phyloP scores from a whole-genome alignment of 2,329 filamentous ascomycete genomes.

The Lecanoromycetidae sp. region DNA sequence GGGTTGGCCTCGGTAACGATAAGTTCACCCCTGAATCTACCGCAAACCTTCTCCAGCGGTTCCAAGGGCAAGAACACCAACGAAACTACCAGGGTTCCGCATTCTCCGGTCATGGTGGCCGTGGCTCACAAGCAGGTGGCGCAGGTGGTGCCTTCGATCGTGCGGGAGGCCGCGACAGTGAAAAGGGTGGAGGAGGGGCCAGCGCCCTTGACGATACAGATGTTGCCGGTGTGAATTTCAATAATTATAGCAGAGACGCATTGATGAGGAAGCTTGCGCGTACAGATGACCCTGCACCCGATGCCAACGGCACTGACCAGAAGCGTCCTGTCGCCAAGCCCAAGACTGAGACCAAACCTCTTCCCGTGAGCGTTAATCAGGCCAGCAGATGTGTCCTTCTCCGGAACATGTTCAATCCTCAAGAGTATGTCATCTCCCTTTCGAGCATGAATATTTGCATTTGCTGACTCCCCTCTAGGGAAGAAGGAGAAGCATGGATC shows the following conservation, averaged over 20 bases:
- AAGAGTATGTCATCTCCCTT: conserved; percentile 56
- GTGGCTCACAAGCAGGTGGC: conserved; percentile 68
- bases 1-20: conserved; percentile 98
- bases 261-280: conserved; percentile 97
- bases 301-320: conserved; percentile 43
- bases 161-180: conserved; percentile 73
- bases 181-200: conserved; percentile 75
- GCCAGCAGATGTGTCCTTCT: conserved; percentile 88
- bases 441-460: neutral
- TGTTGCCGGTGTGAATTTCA: conserved; percentile 97
- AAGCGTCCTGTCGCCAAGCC: conserved; percentile 64
- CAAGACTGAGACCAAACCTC: conserved; percentile 64
- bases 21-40: conserved; percentile 98
- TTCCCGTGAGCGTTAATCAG: conserved; percentile 79
- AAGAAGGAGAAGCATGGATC: conserved; percentile 76
- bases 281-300: conserved; percentile 66
- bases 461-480: conserved; percentile 38
- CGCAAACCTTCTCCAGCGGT: conserved; percentile 81
- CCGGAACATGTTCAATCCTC: conserved; percentile 87
- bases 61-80: conserved; percentile 64
- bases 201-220: conserved; percentile 96
- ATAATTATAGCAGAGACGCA: conserved; percentile 95
- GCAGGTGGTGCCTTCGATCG: conserved; percentile 68
- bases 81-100: conserved; percentile 73
- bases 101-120: conserved; percentile 81